Conservation (phyloP, 495 filamentous ascomycete species). For the Lasiosphaeriaceae sp. region DNA sequence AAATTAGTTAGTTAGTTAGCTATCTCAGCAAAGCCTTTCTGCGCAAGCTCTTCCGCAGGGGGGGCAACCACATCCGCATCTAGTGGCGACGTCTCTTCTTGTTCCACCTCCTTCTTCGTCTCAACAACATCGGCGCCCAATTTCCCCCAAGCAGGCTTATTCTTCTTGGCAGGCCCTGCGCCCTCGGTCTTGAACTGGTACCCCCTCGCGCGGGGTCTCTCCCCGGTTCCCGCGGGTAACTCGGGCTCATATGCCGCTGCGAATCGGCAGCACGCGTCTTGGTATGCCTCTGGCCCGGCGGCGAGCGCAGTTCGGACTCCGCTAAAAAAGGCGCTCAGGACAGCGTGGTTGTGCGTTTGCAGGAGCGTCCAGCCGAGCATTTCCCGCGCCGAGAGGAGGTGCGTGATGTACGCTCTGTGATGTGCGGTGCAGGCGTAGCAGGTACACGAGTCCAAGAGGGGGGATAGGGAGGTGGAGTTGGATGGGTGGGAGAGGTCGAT, state of each 20-base stretch:
- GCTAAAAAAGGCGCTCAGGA: conserved; percentile 69
- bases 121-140: conserved; percentile 7
- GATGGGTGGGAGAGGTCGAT: conserved; percentile 66
- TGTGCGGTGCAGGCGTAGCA: conserved; percentile 86
- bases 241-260: conserved; percentile 57
- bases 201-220: conserved; percentile 77
- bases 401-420: conserved; percentile 81
- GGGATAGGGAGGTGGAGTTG: conserved; percentile 54
- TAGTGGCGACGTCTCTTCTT: too few species aligned
- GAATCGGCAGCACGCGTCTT: conserved; percentile 56
- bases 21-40: too few species aligned
- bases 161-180: conserved; percentile 63
- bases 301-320: conserved; percentile 49
- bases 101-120: too few species aligned
- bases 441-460: conserved; percentile 57
- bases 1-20: too few species aligned
- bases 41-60: too few species aligned
- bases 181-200: conserved; percentile 74
- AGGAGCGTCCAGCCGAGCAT: conserved; percentile 95
- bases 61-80: too few species aligned
- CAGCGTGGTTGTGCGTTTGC: conserved; percentile 81
- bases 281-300: conserved; percentile 57
- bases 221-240: conserved; percentile 68
- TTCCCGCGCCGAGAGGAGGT: conserved; percentile 82
- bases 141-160: conserved; percentile 59